Evolutionary conservation across 202 grass and related monocot species (phyloP), one percentile per base, ranked within the genome.

Genomic region (Schoenoplectus triqueter): DNA sequence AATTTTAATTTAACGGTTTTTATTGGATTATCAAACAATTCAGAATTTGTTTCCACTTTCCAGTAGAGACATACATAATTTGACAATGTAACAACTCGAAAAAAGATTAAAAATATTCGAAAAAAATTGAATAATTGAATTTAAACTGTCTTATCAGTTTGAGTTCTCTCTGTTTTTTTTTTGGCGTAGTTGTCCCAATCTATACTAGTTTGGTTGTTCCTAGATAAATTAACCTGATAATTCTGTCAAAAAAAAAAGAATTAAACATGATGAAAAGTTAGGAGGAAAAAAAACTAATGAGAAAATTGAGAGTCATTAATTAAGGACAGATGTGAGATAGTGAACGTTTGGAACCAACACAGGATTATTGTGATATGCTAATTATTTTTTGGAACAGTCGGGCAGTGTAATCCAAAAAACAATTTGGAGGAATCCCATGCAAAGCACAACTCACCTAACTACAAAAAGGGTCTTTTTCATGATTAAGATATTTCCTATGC

Each of bases 361-460:
- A 72, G 45, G 2, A 17, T 41, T 71, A 31, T 31, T 31, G 68
- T 2, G 42, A 47, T 8, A 71, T 72, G 11, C 45, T 72, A 19
- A 19, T 48, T 19, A 31, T 31, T 31, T 31, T 66, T 72, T 72
- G 68, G 69, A 19, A 44, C 69, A 72, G 6, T 19, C 42, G 31
- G 5, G 68, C 68, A 71, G 48, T 71, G 15, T 71, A 71, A 71
- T 71, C 68, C 40, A 71, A 80, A 59, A 64, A 80, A 59, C 50
- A 80, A 80, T 44, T 80, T 40, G 77, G 77, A 80, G 39, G 56
- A 80, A 80, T 80, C 55, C 5, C 48, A 60, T 59, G 75, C 41
- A 81, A 42, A 65, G 60, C 3, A 81, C 40, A 60, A 81, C 78
- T 79, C 78, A 46, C 78, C 78, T 64, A 81, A 81, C 78, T 81